Base-by-base conservation (phyloP, 305 asterid species). In the Solanum hybrid region DNA sequence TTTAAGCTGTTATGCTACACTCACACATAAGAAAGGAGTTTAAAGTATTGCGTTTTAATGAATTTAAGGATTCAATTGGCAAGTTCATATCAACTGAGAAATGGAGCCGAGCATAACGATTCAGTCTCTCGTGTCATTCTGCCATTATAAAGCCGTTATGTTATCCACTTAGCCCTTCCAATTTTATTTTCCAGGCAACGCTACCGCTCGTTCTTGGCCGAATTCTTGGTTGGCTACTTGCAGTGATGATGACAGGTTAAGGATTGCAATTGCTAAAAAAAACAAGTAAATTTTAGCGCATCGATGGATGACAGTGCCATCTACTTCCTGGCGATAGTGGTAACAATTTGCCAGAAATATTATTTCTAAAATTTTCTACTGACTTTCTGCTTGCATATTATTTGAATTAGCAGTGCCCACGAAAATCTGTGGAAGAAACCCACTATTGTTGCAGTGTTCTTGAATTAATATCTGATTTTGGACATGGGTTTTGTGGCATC, bases 401-500 rank as follows among this genome's bases (percentile, higher is more conserved):
- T 15, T 78, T 33, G 27, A 33, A 78, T 78, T 33, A 78, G 29
- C 29, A 32, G 38, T 7, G n/a, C n/a, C 65, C 65, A 37, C 65
- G 45, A 82, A 82, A 82, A 24, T 39, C n/a, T 13, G 33, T 37
- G 86, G 1, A 17, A 13, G 34, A 87, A 68, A 34, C n/a, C 65
- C 37, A 36, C 41, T 70, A 88, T 26, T 15, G 27, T 41, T 20
- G 85, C 31, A 22, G 32, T n/a, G 11, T 88, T 88, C 51, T 88
- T 32, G 87, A 41, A 6, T 41, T 7, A 29, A 26, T 41, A 29
- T 76, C 77, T 77, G 81, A 38, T 27, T 32, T 75, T 33, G 6
- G 79, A 78, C 78, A 89, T 89, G 90, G 37, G 88, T 89, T 89
- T 82, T 39, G 32, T 32, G 14, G 72, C n/a, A 39, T 75, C 11